Base-by-base conservation (phyloP, 202 grass and related monocot species). In the Schoenoplectus triqueter region DNA sequence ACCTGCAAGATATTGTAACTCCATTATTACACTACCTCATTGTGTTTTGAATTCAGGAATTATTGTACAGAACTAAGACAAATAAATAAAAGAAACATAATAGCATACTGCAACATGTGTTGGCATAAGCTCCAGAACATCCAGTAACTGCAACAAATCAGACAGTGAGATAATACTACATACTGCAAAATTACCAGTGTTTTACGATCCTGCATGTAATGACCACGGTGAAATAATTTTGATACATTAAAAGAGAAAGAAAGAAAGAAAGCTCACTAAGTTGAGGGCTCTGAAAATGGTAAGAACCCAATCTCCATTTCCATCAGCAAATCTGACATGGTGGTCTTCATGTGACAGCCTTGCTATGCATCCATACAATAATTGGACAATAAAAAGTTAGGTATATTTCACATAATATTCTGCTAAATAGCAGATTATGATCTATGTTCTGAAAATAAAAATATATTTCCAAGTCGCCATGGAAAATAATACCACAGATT, bases 261-360 rank as follows among this genome's bases (percentile, higher is more conserved):
- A 84, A 15, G 10, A 75, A 10, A 76, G 17, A 63, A 20, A 21
- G 64, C 89, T 92, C 86, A 99, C 96, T 82, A 94, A 75, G 31
- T 93, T 95, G 68, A 99, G 85, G 86, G 91, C 93, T 82, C 87
- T 92, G 83, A 99, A 99, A 94, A 99, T 99, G 79, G 93, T 99
- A 87, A 99, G 87, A 86, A 99, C 93, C 93, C 96, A 99, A 88
- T 99, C 96, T 47, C 93, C 96, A 92, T 94, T 99, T 73, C 93
- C 96, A 90, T 99, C 96, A 86, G 93, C 93, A 91, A 95, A 90
- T 85, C 88, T 93, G 85, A 95, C 84, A 3, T 15, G 49, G 66
- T 88, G 68, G 73, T 93, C 96, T 61, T 79, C 75, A 82, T 92
- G 93, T 62, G 90, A 93, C 87, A 99, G 75, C 74, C 92, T 94